Conservation (phyloP, 805 yeast species). For the Candida insectorum region DNA sequence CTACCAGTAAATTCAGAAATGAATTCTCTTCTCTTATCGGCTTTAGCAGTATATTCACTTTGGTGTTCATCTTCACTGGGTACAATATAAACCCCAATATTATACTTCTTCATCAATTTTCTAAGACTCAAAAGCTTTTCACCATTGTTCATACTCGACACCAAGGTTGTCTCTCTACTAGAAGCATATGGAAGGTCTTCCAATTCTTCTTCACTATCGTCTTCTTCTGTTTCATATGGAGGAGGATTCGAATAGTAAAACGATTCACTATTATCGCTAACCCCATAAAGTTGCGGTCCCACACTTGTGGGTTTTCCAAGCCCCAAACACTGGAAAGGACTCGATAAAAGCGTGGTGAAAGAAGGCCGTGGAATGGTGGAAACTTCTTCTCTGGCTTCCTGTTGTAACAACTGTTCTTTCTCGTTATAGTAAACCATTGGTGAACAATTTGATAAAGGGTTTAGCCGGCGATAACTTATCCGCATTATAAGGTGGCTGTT, state of each 20-base stretch:
- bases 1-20: conserved; percentile 90
- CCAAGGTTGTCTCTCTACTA: conserved; percentile 1
- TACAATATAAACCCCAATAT: conserved; percentile 69
- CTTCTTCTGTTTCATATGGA: too few species aligned
- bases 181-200: conserved; percentile 24
- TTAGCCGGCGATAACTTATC: too few species aligned
- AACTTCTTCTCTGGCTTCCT: conserved; percentile 1
- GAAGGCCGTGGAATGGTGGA: background rate
- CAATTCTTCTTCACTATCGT: conserved; percentile 17
- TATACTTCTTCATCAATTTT: conserved; percentile 56
- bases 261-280: background rate
- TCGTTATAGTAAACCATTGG: conserved; percentile 1
- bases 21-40: conserved; percentile 79
- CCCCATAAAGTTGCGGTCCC: background rate
- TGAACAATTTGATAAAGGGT: too few species aligned
- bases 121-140: conserved; percentile 61
- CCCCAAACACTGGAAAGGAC: conserved; percentile 6
- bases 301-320: too few species aligned
- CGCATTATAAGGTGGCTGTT: too few species aligned
- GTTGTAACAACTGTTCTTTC: conserved; percentile 1
- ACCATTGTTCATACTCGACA: conserved; percentile 43
- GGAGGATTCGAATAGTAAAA: too few species aligned
- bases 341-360: too few species aligned
- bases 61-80: conserved; percentile 94
- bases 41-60: conserved; percentile 79